Conservation (phyloP, 345 rosid species). For the Cardamine resedifolia region DNA sequence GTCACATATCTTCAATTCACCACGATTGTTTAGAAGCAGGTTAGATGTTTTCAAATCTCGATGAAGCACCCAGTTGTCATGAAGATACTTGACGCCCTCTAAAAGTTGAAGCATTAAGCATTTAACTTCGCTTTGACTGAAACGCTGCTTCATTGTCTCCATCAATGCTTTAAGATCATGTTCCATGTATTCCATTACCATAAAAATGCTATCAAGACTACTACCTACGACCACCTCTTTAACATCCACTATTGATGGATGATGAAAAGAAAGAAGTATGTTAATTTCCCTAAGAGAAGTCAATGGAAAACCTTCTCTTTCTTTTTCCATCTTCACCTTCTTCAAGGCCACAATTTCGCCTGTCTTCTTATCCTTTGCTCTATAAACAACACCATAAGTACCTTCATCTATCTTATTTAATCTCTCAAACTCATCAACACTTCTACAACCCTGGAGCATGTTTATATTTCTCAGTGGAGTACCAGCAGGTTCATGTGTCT, state of each 20-base stretch:
- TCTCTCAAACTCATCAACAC: conserved; percentile 98
- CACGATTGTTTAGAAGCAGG: conserved; percentile 87
- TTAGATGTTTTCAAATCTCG: conserved; percentile 97
- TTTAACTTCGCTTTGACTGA: conserved; percentile 98
- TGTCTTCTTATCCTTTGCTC: conserved; percentile 92
- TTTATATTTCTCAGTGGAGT: conserved; percentile 77
- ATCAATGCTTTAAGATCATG: conserved; percentile 95
- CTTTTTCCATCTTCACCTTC: conserved; percentile 99
- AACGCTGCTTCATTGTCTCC: conserved; percentile 98
- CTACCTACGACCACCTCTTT: conserved; percentile 99
- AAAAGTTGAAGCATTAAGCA: conserved; percentile 96
- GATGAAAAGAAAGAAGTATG: conserved; percentile 95
- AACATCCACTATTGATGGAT: conserved; percentile 91
- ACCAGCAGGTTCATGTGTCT: conserved; percentile 56
- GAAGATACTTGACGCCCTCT: conserved; percentile 93
- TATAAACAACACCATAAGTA: conserved; percentile 97
- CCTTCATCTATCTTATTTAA: conserved; percentile 99
- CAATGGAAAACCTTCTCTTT: conserved; percentile 98
- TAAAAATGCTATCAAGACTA: conserved; percentile 90
- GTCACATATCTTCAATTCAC: conserved; percentile 98
- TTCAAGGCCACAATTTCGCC: conserved; percentile 97
- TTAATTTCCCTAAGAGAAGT: conserved; percentile 95
- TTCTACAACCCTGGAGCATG: conserved; percentile 98
- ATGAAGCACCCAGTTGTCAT: conserved; percentile 99
- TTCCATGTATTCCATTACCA: conserved; percentile 99